Conservation (phyloP, 2,329 filamentous ascomycete species). For the Cladosporium phlei region DNA sequence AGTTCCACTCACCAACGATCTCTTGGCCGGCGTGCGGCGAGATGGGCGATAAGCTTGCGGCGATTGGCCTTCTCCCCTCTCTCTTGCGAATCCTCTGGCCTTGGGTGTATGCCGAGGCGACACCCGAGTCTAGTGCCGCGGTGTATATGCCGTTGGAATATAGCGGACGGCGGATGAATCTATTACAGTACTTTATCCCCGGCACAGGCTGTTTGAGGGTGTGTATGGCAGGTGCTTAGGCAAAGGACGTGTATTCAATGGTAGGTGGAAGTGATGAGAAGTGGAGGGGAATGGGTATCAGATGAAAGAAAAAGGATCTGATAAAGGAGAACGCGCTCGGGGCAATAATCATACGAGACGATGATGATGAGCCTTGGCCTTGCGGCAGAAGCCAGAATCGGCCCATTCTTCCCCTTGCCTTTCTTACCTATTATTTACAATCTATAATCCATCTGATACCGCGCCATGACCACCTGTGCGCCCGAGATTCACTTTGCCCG, state of each 20-base stretch:
- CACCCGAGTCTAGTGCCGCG: no score
- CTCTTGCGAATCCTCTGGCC: no score
- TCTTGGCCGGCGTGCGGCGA: slow-evolving; percentile 10
- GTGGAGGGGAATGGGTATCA: slow-evolving; percentile 2
- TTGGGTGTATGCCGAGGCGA: slow-evolving; percentile 5
- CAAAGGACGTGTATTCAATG: neutral
- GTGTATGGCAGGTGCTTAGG: no score
- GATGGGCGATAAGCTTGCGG: no score
- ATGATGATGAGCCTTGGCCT: slow-evolving; percentile 3
- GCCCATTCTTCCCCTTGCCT: slow-evolving; percentile 6
- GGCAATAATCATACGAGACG: slow-evolving; percentile 2
- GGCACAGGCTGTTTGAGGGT: no score
- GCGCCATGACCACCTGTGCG: neutral
- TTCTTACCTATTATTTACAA: no score
- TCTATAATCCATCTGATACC: slow-evolving; percentile 10
- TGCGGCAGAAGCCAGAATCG: slow-evolving; percentile 3
- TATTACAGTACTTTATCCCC: no score
- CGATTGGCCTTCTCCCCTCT: no score
- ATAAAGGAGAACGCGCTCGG: slow-evolving; percentile 2
- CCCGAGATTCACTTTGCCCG: no score
- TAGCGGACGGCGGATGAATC: no score
- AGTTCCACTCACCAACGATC: slow-evolving; percentile 4
- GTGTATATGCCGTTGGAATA: no score
- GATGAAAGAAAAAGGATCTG: slow-evolving; percentile 4
- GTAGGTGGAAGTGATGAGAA: no score